These are phyloP conservation scores for Tricholoma flavovirens DNA, from an alignment of 768 basidiomycete genomes.

Conservation along the genomic window DNA sequence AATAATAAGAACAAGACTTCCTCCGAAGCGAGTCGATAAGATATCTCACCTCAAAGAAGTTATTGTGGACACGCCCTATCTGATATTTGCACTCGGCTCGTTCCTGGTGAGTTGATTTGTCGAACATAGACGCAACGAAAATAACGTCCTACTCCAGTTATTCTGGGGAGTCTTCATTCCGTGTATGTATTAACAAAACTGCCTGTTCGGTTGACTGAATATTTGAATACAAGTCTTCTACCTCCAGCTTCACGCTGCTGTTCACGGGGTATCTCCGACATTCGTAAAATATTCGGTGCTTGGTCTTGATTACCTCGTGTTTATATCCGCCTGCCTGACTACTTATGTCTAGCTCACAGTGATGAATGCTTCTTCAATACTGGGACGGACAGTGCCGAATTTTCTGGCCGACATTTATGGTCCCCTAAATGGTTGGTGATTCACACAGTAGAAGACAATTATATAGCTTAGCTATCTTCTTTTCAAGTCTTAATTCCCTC, in stretches of 20 bases:
- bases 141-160: slow-evolving; percentile 17
- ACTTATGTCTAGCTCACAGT: slow-evolving; percentile 31
- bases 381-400: slow-evolving; percentile 57
- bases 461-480: slow-evolving; percentile 2
- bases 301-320: neutral
- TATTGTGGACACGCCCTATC: slow-evolving; percentile 33
- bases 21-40: slow-evolving; percentile 19
- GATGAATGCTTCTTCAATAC: slow-evolving; percentile 47
- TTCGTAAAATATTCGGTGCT: slow-evolving; percentile 42
- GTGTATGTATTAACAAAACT: slow-evolving; percentile 27
- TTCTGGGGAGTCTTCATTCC: slow-evolving; percentile 50
- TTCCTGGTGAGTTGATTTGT: slow-evolving; percentile 26
- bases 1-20: slow-evolving; percentile 38
- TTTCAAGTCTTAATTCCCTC: slow-evolving; percentile 37
- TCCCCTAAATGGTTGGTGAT: slow-evolving; percentile 39
- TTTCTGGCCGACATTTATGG: slow-evolving; percentile 45
- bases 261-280: slow-evolving; percentile 30
- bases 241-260: slow-evolving; percentile 41
- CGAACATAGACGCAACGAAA: neutral
- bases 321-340: slow-evolving; percentile 9
- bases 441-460: neutral
- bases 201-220: slow-evolving; percentile 1
- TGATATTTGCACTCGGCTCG: slow-evolving; percentile 36
- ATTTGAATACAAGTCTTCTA: slow-evolving; percentile 37
- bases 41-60: slow-evolving; percentile 27